These are phyloP conservation scores for Globisporangium spinosum DNA, from an alignment of 352 stramenopile species.

Conservation along the genomic window DNA sequence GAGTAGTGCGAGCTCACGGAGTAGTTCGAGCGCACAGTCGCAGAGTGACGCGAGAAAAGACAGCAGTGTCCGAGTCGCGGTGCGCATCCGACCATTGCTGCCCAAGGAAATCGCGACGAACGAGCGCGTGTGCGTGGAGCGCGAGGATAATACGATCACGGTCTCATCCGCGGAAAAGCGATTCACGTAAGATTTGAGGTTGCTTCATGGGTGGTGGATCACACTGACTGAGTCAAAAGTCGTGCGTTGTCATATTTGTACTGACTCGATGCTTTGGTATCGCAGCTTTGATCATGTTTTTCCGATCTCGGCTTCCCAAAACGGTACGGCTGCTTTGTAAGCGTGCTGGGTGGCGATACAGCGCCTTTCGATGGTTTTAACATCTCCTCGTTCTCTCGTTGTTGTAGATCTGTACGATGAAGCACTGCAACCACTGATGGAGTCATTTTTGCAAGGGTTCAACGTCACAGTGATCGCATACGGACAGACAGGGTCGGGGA, in stretches of 20 bases:
- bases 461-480: constrained; percentile 88
- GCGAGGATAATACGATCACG: constrained; percentile 32
- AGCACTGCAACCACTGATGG: constrained; percentile 71
- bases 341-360: background rate
- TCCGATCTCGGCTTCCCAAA: constrained; percentile 44
- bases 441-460: constrained; percentile 86
- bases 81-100: constrained; percentile 75
- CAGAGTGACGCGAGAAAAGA: constrained; percentile 35
- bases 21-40: constrained; percentile 6
- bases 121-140: constrained; percentile 41
- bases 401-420: constrained; percentile 59
- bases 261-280: constrained; percentile 1
- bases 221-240: background rate
- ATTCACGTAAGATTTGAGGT: constrained; percentile 51
- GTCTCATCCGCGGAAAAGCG: constrained; percentile 41
- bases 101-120: constrained; percentile 68
- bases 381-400: background rate
- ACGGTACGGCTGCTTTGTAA: constrained; percentile 22
- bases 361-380: background rate
- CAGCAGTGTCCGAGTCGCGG: constrained; percentile 66
- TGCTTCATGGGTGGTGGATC: background rate
- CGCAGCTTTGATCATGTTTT: constrained; percentile 84
- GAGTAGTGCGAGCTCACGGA: constrained; percentile 19
- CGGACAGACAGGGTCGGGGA: constrained; percentile 81
- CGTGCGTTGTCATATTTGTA: background rate